Base-by-base conservation (phyloP, 352 stramenopile genomes). In the Globisporangium echinulatum region DNA sequence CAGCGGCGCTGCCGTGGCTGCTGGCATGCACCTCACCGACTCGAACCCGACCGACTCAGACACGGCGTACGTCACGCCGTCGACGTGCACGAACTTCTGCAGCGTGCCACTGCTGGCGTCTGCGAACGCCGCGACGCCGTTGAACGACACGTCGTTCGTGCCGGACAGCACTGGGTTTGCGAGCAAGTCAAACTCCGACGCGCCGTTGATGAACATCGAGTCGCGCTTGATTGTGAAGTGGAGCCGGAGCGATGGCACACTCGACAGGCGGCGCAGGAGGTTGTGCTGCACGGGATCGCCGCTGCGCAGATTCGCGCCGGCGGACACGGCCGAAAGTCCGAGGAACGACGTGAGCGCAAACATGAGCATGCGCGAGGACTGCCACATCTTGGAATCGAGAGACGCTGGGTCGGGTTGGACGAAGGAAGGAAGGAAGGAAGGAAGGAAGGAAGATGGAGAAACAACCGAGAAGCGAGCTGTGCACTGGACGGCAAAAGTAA, bases 191-290 rank as follows among this genome's bases (percentile, higher is more conserved):
- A 80, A 75, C 51, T 72, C 52, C 5, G 56, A 59, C 4, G 70
- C 49, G 13, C 72, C 72, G 38, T 70, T 56, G 1, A 81, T 37
- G 9, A 59, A 59, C 75, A 85, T 80, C 1, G 70, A 68, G 3
- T 17, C 39, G 15, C 75, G 68, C 55, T 82, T 81, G 5, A 79
- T 49, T 0, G 46, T 78, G 54, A 82, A 71, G 40, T 74, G 73
- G 9, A 85, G 61, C 47, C 67, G 69, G 49, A 85, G 57, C 1
- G 70, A 76, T 9, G 70, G 72, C 58, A 69, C 19, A 9, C 37
- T 13, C 19, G 36, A 10, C n/a, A 61, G 10, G 10, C 13, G 49
- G n/a, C 47, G 56, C 53, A 58, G 33, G 2, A 17, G 19, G 5
- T 42, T 17, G 53, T 58, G 42, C 19, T 58, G 42, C 25, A 25